Evolutionary conservation across 164 flowering plant genomes (phyloP).

Genomic region (Nelumbo lutea): DNA sequence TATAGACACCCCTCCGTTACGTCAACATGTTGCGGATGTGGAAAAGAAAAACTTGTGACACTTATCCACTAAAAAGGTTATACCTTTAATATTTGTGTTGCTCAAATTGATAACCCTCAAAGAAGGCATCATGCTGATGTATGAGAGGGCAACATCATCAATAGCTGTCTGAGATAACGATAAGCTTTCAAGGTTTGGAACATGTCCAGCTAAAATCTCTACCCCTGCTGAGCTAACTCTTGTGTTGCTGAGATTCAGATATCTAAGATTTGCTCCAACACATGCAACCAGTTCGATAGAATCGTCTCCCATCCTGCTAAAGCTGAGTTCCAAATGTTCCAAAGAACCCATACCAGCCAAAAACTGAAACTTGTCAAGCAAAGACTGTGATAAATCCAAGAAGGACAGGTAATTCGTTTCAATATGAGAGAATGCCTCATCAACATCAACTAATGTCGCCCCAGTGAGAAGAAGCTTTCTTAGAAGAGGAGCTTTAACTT

Average conservation of each 20-base stretch:
- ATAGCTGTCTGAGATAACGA: conserved; percentile 51
- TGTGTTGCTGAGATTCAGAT: conserved; percentile 61
- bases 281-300: conserved; percentile 41
- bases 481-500: conserved; percentile 35
- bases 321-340: conserved; percentile 71
- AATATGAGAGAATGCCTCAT: conserved; percentile 36
- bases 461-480: conserved; percentile 50
- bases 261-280: conserved; percentile 55
- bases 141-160: conserved; percentile 56
- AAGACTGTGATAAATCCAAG: conserved; percentile 58
- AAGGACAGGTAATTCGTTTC: conserved; percentile 33
- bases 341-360: conserved; percentile 43
- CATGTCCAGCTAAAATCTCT: conserved; percentile 54
- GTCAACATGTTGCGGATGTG: too few species aligned
- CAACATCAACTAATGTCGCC: conserved; percentile 37
- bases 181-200: conserved; percentile 61
- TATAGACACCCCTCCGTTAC: too few species aligned
- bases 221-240: conserved; percentile 59
- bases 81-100: conserved; percentile 71
- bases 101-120: conserved; percentile 56
- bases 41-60: too few species aligned
- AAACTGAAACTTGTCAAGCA: conserved; percentile 44
- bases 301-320: conserved; percentile 43
- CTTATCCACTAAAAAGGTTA: background rate
- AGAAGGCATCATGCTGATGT: conserved; percentile 57